Percentiles rank a stretch among this genome's conserved stretches.
Evolutionary conservation across 805 yeast species (phyloP).

Genomic region (Starmerella riodocensis): DNA sequence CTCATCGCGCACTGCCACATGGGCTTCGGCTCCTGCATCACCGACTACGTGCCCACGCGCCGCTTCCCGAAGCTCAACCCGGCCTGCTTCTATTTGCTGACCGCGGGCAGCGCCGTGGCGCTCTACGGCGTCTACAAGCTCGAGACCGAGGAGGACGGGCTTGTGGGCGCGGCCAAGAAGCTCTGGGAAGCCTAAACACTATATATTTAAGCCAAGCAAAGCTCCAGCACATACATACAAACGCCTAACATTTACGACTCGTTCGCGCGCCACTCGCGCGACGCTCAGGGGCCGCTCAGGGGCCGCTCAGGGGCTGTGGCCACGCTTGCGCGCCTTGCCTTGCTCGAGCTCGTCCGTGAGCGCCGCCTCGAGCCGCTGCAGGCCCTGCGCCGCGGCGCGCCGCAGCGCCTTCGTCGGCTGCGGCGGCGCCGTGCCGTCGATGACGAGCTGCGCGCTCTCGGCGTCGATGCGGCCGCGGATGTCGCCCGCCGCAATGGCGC

Average conservation of each 20-base stretch:
- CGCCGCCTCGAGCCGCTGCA: constrained; percentile 9
- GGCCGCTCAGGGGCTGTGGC: constrained; percentile 1
- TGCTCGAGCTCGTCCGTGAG: constrained; percentile 3
- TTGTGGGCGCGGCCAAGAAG: constrained; percentile 48
- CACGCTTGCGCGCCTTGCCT: constrained; percentile 6
- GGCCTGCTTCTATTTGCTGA: constrained; percentile 52
- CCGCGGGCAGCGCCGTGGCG: constrained; percentile 56
- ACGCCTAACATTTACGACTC: too few relatives aligned
- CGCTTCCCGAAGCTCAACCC: constrained; percentile 68
- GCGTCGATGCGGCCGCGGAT: constrained; percentile 22
- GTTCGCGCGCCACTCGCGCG: too few relatives aligned
- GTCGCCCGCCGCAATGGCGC: constrained; percentile 20
- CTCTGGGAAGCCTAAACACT: constrained; percentile 47
- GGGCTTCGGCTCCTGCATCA: constrained; percentile 83
- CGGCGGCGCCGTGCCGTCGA: constrained; percentile 16
- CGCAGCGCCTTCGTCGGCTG: constrained; percentile 17
- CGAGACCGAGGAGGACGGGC: constrained; percentile 63
- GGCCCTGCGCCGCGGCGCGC: constrained; percentile 10
- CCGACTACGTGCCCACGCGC: constrained; percentile 81
- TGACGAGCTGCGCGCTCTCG: constrained; percentile 13
- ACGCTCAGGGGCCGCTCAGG: too few relatives aligned
- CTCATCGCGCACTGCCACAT: constrained; percentile 67
- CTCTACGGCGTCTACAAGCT: constrained; percentile 70
- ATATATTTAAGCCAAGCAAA: too few relatives aligned
- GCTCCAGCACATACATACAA: too few relatives aligned